Percentiles rank a stretch among this genome's conserved stretches.
Conservation (phyloP, 1,139 yeast species). For the Magnusiomyces ingens region DNA sequence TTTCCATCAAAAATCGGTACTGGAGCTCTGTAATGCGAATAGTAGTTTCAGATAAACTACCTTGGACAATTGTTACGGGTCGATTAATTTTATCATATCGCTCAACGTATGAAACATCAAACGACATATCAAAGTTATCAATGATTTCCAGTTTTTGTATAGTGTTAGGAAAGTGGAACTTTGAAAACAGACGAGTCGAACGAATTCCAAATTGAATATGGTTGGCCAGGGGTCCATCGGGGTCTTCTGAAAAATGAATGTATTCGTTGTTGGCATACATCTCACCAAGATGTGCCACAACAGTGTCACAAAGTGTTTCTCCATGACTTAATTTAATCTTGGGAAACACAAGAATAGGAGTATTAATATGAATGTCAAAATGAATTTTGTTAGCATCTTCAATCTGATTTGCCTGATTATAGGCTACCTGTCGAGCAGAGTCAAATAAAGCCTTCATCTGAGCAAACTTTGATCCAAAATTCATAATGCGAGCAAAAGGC, state of each 20-base stretch:
- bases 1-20: slow-evolving; percentile 48
- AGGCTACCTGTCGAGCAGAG: slow-evolving; percentile 79
- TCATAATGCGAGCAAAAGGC: slow-evolving; percentile 61
- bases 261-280: slow-evolving; percentile 64
- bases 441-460: slow-evolving; percentile 86
- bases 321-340: slow-evolving; percentile 31
- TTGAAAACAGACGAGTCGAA: slow-evolving; percentile 59
- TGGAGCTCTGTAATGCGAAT: slow-evolving; percentile 75
- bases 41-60: slow-evolving; percentile 60
- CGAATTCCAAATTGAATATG: slow-evolving; percentile 66
- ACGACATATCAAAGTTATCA: slow-evolving; percentile 58
- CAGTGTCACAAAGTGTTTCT: slow-evolving; percentile 42
- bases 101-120: slow-evolving; percentile 54
- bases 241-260: slow-evolving; percentile 26
- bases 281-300: slow-evolving; percentile 79
- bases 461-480: slow-evolving; percentile 67
- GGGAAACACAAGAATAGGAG: slow-evolving; percentile 84
- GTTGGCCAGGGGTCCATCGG: slow-evolving; percentile 29
- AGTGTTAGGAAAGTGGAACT: slow-evolving; percentile 44
- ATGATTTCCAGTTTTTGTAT: slow-evolving; percentile 59
- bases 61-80: slow-evolving; percentile 51
- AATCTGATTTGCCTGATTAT: slow-evolving; percentile 58
- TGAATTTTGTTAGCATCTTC: slow-evolving; percentile 58
- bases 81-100: slow-evolving; percentile 29
- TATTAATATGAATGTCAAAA: slow-evolving; percentile 62